These are phyloP conservation scores for Clohesyomyces aquaticus DNA, from an alignment of 495 filamentous ascomycete genomes.

Conservation along the genomic window DNA sequence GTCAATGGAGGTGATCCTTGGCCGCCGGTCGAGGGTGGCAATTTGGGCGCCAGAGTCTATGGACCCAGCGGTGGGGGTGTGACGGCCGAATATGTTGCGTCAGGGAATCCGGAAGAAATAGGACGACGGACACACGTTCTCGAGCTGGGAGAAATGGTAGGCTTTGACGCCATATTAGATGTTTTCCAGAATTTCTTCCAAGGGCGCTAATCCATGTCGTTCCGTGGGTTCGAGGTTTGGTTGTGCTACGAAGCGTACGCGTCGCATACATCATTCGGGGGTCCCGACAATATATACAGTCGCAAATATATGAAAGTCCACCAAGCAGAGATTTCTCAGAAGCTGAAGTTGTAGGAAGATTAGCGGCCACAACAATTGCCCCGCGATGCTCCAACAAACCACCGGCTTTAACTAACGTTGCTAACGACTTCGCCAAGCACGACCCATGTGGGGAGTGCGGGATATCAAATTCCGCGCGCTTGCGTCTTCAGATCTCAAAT, in stretches of 20 bases:
- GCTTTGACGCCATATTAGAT: slow-evolving; percentile 28
- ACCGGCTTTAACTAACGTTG: slow-evolving; percentile 8
- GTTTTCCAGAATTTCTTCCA: slow-evolving; percentile 33
- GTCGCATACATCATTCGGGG: background rate
- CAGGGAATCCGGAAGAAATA: slow-evolving; percentile 30
- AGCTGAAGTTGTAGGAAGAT: background rate
- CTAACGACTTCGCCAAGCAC: slow-evolving; percentile 8
- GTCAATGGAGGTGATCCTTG: slow-evolving; percentile 34
- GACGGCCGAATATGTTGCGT: slow-evolving; percentile 27
- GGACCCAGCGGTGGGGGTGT: slow-evolving; percentile 31
- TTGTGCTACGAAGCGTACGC: slow-evolving; percentile 22
- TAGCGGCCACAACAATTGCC: slow-evolving; percentile 5
- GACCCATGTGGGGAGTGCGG: slow-evolving; percentile 28
- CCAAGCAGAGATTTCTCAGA: background rate
- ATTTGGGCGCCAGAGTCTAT: slow-evolving; percentile 31
- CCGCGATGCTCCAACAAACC: slow-evolving; percentile 25
- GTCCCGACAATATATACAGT: slow-evolving; percentile 7
- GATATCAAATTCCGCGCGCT: no score
- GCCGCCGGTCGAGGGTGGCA: slow-evolving; percentile 25
- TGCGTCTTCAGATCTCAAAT: no score
- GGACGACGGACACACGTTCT: slow-evolving; percentile 23
- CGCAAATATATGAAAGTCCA: slow-evolving; percentile 7
- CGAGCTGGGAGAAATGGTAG: slow-evolving; percentile 33
- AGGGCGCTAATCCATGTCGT: slow-evolving; percentile 12
- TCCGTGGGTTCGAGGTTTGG: background rate